Base-by-base conservation (phyloP, 2,329 filamentous ascomycete species). In the Leptosphaerulina australis region DNA sequence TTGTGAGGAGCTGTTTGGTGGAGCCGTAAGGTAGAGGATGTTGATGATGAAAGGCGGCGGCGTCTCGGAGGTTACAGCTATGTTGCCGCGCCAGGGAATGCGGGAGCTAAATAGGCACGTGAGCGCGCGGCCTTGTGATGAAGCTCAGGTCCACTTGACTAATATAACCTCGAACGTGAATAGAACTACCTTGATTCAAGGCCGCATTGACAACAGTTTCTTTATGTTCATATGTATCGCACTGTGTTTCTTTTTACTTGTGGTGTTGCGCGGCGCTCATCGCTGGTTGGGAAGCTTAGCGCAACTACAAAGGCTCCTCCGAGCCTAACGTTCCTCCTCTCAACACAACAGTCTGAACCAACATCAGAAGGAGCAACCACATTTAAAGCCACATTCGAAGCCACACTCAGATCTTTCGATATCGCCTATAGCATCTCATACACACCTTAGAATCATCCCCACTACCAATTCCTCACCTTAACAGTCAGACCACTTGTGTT, bases 31-130 rank as follows among this genome's bases (percentile, higher is more conserved):
- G 48, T 44, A 46, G 37, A 43, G 48, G 56, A 34, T 49, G 56
- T 55, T 53, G 58, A 39, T 45, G 54, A 53, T 58, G 53, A 52
- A 56, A 55, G 63, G 60, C 63, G 50, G 48, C 59, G 55, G 58
- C 59, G 54, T 45, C 52, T 57, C 60, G 59, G 58, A 62, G 60
- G 41, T 51, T 38, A 17, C 41, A 54, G 33, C 52, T 45, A 41
- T 51, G 49, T 51, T 50, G 53, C 53, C 48, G 39, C 44, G 43
- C 30, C 17, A 44, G 24, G 21, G 20, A 28, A 34, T 10, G 34
- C 43, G 43, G 43, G 34, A 38, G 34, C 43, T 38, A 38, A 28
- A 14, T 28, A 35, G 21, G 47, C 39, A 44, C 39, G 47, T 44
- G 47, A 44, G 33, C 10, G 28, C 36, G 48, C 37, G 41, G 36